These are phyloP conservation scores for Boehmeria nivea DNA, from an alignment of 306 rosid species.

Conservation along the genomic window DNA sequence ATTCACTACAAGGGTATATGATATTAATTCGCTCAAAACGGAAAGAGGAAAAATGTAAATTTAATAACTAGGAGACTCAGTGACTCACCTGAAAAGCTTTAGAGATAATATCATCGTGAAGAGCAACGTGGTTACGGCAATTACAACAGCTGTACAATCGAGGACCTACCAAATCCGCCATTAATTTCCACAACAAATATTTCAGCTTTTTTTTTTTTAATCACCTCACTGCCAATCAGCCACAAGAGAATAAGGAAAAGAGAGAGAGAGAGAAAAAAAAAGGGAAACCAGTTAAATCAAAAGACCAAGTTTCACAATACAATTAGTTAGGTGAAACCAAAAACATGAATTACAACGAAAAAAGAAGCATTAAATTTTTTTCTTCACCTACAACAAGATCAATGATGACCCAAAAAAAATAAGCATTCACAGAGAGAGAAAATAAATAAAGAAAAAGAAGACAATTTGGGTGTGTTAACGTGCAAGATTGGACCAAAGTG, in stretches of 20 bases:
- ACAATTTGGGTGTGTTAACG: slow-evolving; percentile 58
- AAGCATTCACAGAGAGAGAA: slow-evolving; percentile 8
- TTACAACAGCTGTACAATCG: slow-evolving; percentile 90
- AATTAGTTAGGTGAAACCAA: too few species aligned
- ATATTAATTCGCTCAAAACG: not conserved
- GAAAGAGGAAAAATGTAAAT: too few species aligned
- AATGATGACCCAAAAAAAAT: slow-evolving; percentile 38
- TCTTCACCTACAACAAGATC: slow-evolving; percentile 43
- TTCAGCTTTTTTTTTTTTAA: slow-evolving; percentile 20
- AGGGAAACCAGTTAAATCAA: not conserved
- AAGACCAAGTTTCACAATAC: too few species aligned
- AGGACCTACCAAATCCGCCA: slow-evolving; percentile 88
- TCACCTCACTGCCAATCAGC: too few species aligned
- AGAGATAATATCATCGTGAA: slow-evolving; percentile 94
- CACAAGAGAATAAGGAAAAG: too few species aligned
- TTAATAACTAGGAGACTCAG: too few species aligned
- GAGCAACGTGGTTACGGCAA: slow-evolving; percentile 89
- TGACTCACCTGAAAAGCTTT: slow-evolving; percentile 88
- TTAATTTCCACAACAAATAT: slow-evolving; percentile 19
- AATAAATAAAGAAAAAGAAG: slow-evolving; percentile 34
- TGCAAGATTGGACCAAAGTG: slow-evolving; percentile 35
- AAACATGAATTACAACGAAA: not conserved
- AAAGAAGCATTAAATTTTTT: slow-evolving; percentile 5
- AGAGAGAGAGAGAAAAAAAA: too few species aligned
- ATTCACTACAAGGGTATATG: too few species aligned